Evolutionary conservation across 2,329 filamentous ascomycete genomes (phyloP).

Genomic region (Scedosporium apiospermum): DNA sequence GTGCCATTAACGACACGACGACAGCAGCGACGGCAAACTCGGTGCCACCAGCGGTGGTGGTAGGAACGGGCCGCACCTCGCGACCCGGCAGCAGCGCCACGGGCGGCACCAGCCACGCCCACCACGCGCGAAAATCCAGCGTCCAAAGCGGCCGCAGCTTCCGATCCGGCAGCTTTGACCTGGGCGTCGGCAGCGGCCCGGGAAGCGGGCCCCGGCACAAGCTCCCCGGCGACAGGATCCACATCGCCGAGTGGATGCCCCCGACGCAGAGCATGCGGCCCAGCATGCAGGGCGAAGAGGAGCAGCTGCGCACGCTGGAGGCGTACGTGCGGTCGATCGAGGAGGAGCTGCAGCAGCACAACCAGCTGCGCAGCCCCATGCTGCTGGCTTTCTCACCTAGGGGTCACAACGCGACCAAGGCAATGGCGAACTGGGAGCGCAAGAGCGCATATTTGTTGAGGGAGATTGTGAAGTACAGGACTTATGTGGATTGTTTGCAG

Average conservation of each 20-base stretch:
- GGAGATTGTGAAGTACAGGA: slow-evolving; percentile 94
- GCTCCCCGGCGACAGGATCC: slow-evolving; percentile 74
- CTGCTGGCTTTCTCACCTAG: slow-evolving; percentile 80
- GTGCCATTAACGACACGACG: slow-evolving; percentile 33
- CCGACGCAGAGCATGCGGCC: slow-evolving; percentile 86
- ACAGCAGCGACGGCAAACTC: slow-evolving; percentile 13
- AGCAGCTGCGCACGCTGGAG: slow-evolving; percentile 67
- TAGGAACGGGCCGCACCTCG: slow-evolving; percentile 20
- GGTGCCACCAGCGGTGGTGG: not conserved
- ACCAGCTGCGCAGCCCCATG: slow-evolving; percentile 80
- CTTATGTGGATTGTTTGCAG: slow-evolving; percentile 80
- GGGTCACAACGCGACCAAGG: slow-evolving; percentile 68
- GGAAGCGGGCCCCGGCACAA: slow-evolving; percentile 44
- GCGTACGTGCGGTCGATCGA: slow-evolving; percentile 81
- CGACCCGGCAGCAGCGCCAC: slow-evolving; percentile 43
- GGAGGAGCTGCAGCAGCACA: slow-evolving; percentile 76
- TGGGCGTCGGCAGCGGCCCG: slow-evolving; percentile 22
- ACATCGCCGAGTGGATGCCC: slow-evolving; percentile 80
- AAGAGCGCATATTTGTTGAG: slow-evolving; percentile 86
- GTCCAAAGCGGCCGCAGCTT: slow-evolving; percentile 39
- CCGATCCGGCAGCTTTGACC: slow-evolving; percentile 53
- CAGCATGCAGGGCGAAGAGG: slow-evolving; percentile 65
- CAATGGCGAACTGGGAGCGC: slow-evolving; percentile 94
- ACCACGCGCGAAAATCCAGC: slow-evolving; percentile 28
- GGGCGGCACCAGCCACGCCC: slow-evolving; percentile 5